Evolutionary conservation across 257 asterid species (phyloP).

Genomic region (Penstemon davidsonii): DNA sequence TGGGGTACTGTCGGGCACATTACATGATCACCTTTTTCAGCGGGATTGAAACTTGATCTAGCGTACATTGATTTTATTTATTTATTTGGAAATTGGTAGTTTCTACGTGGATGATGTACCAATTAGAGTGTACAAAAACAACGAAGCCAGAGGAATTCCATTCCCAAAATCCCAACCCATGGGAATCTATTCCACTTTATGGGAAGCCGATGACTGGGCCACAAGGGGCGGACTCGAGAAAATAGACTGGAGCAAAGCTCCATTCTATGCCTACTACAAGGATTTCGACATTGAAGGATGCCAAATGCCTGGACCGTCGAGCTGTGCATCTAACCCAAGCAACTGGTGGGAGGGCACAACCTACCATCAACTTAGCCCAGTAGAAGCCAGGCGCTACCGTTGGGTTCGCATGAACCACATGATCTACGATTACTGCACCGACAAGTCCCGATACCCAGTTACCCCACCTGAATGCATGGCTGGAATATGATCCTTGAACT

Average conservation of each 20-base stretch:
- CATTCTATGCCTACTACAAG: constrained; percentile 78
- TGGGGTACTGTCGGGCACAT: too few species aligned
- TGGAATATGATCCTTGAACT: constrained; percentile 41
- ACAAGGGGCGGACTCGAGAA: constrained; percentile 87
- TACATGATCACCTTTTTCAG: too few species aligned
- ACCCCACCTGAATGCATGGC: constrained; percentile 68
- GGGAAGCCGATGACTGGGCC: constrained; percentile 99
- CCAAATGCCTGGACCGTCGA: constrained; percentile 61
- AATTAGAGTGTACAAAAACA: constrained; percentile 78
- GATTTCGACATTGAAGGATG: constrained; percentile 92
- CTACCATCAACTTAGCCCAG: constrained; percentile 53
- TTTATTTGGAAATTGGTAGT: neutral
- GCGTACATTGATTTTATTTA: too few species aligned
- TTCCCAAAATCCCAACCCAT: constrained; percentile 73
- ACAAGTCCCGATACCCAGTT: constrained; percentile 53
- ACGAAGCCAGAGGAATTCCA: constrained; percentile 68
- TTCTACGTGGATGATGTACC: constrained; percentile 66
- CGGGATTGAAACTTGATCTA: too few species aligned
- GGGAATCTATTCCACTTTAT: constrained; percentile 75
- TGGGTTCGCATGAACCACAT: constrained; percentile 80
- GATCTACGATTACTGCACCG: constrained; percentile 90
- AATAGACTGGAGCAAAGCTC: constrained; percentile 86
- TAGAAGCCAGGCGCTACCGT: constrained; percentile 52
- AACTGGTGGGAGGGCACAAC: constrained; percentile 90
- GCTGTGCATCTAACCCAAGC: constrained; percentile 46